These are phyloP conservation scores for Coleophoma crateriformis DNA, from an alignment of 2,329 filamentous ascomycete genomes.

Conservation along the genomic window DNA sequence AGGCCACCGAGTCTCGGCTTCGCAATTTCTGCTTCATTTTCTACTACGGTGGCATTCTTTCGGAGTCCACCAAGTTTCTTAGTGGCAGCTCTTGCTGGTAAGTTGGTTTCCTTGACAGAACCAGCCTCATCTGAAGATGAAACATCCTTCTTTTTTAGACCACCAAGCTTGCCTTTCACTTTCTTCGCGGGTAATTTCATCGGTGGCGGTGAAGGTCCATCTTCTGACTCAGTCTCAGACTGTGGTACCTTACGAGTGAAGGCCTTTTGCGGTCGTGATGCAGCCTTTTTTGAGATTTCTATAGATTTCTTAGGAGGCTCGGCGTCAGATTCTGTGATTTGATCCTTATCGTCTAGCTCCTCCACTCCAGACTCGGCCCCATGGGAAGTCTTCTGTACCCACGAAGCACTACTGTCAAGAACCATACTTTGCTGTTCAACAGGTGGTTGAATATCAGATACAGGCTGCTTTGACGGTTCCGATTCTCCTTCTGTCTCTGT, in stretches of 20 bases:
- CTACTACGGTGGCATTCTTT: neutral
- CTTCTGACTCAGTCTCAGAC: constrained; percentile 14
- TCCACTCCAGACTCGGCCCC: too few species aligned
- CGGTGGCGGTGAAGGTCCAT: constrained; percentile 1
- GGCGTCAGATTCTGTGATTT: constrained; percentile 2
- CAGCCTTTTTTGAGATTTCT: constrained; percentile 2
- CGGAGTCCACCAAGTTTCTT: constrained; percentile 19
- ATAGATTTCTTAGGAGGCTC: neutral
- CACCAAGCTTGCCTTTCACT: constrained; percentile 3
- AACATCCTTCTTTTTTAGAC: constrained; percentile 3
- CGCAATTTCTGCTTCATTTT: neutral
- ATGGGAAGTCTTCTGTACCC: too few species aligned
- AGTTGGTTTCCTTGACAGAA: neutral
- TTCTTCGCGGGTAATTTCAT: constrained; percentile 3
- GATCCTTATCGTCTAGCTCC: neutral
- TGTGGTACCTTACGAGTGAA: neutral
- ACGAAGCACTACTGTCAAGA: too few species aligned
- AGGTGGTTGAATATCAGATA: neutral
- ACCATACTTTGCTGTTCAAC: too few species aligned
- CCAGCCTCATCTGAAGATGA: neutral
- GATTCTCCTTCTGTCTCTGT: constrained; percentile 1
- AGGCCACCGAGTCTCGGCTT: neutral
- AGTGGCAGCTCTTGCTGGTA: constrained; percentile 6
- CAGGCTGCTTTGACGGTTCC: constrained; percentile 2
- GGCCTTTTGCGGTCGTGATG: constrained; percentile 4